Evolutionary conservation across 2,329 filamentous ascomycete genomes (phyloP).

Genomic region (Claviceps paspali): DNA sequence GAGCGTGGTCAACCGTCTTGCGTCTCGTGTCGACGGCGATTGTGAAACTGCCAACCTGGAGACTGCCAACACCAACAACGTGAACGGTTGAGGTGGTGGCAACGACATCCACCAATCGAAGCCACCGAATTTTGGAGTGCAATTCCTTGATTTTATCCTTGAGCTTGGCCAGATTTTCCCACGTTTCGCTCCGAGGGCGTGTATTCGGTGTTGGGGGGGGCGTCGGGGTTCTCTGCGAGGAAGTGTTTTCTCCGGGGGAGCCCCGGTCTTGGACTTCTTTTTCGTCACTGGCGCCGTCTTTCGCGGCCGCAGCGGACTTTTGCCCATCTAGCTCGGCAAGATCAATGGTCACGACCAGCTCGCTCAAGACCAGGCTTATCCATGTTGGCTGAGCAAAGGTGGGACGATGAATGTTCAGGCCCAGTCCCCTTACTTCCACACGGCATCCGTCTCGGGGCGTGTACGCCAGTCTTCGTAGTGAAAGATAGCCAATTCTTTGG

Average conservation of each 20-base stretch:
- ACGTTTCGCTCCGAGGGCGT: constrained; percentile 51
- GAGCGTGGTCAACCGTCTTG: constrained; percentile 80
- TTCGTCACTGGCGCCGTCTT: constrained; percentile 15
- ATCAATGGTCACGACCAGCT: constrained; percentile 73
- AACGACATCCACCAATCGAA: constrained; percentile 77
- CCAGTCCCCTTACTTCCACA: constrained; percentile 78
- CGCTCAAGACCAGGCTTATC: constrained; percentile 78
- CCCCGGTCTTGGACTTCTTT: constrained; percentile 10
- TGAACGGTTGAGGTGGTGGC: constrained; percentile 66
- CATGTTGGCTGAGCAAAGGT: constrained; percentile 96
- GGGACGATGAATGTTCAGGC: constrained; percentile 76
- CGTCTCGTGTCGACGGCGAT: constrained; percentile 80
- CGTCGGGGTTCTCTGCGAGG: constrained; percentile 7
- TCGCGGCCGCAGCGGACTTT: constrained; percentile 20
- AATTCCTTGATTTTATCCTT: constrained; percentile 80
- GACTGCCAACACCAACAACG: constrained; percentile 64
- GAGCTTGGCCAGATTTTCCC: constrained; percentile 60
- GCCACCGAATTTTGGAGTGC: constrained; percentile 75
- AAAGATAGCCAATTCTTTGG: constrained; percentile 85
- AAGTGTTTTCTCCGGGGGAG: constrained; percentile 9
- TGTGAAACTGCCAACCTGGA: constrained; percentile 74
- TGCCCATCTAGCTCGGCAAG: constrained; percentile 46
- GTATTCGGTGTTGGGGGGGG: constrained; percentile 10
- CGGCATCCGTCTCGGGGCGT: constrained; percentile 77
- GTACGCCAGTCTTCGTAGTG: constrained; percentile 79